Evolutionary conservation across 2,329 filamentous ascomycete genomes (phyloP), one percentile per base, ranked within the genome.

Genomic region (Trichoderma koningii): DNA sequence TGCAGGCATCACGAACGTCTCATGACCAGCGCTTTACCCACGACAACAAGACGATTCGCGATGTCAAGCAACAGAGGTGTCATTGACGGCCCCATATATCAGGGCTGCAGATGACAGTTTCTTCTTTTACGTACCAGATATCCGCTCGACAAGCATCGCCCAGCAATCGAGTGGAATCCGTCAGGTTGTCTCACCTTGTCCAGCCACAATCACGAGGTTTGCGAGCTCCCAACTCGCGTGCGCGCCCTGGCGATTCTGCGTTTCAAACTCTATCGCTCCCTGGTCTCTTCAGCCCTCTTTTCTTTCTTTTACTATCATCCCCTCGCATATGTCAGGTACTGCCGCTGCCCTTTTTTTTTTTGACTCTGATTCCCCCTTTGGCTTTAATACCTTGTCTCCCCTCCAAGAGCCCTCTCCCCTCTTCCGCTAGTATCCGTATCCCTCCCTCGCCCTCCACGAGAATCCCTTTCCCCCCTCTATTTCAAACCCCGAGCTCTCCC

Each of bases 301-400:
- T 45, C 21, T 23, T 23, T 23, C 21, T 23, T 23, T 23, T 23
- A 23, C 21, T 23, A 23, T 56, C 15, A 17, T 19, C 26, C 38
- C 19, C 53, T 44, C 53, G 19, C 53, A 44, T 15, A 44, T 9
- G 48, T 17, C n/a, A 17, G 17, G 21, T 28, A 47, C 45, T 28
- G 30, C 34, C 44, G 59, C 59, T 53, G 59, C 59, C 59, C 59
- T 62, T 62, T 28, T 62, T 62, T 28, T 62, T 53, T 62, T 28
- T 62, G 59, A 62, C 59, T 62, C 48, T 62, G 42, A 34, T 44
- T 9, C 52, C 47, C 57, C 57, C 48, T 41, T 28, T 44, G 19
- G 19, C 38, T 21, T 34, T 42, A 12, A 3, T 19, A 38, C 23
- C 47, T 61, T 10, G 17, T 51, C 47, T 48, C 44, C 44, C 45